Evolutionary conservation across 2,329 filamentous ascomycete species (phyloP).

Genomic region (Diplodia sapinea): DNA sequence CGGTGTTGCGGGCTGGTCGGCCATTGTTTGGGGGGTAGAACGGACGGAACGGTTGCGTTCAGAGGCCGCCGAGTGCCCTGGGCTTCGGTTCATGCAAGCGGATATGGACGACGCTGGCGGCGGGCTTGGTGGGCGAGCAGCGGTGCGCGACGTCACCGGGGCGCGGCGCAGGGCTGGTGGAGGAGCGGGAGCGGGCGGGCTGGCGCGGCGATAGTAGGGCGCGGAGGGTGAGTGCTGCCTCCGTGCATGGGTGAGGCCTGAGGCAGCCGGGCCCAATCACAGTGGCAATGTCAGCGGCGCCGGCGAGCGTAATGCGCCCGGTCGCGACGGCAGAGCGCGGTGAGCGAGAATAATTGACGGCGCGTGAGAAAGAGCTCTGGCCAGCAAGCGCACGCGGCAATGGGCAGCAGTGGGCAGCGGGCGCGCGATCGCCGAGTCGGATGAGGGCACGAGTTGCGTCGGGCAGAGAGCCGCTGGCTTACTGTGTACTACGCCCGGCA

Average conservation of each 20-base stretch:
- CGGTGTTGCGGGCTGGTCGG: slow-evolving; percentile 40
- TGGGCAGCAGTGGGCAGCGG: slow-evolving; percentile 5
- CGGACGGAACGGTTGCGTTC: slow-evolving; percentile 15
- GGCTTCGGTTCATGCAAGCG: slow-evolving; percentile 23
- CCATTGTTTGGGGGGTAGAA: slow-evolving; percentile 38
- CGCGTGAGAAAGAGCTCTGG: slow-evolving; percentile 6
- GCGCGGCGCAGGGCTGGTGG: slow-evolving; percentile 13
- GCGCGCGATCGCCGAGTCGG: slow-evolving; percentile 28
- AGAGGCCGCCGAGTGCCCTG: slow-evolving; percentile 28
- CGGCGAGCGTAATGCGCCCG: neutral
- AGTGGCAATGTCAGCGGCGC: neutral
- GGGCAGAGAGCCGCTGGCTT: slow-evolving; percentile 16
- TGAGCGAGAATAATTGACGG: slow-evolving; percentile 5
- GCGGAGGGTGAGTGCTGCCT: slow-evolving; percentile 11
- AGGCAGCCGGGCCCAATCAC: slow-evolving; percentile 6
- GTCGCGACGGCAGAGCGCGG: slow-evolving; percentile 3
- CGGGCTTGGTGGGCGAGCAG: neutral
- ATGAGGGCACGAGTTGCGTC: slow-evolving; percentile 23
- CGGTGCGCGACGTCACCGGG: slow-evolving; percentile 14
- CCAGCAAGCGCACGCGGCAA: slow-evolving; percentile 13
- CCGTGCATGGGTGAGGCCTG: slow-evolving; percentile 12
- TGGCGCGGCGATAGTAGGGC: slow-evolving; percentile 4
- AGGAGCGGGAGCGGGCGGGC: slow-evolving; percentile 26
- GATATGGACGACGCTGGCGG: neutral
- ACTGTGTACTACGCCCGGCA: slow-evolving; percentile 1